These are phyloP conservation scores for Rauvolfia tetraphylla DNA, from an alignment of 257 asterid genomes.

Conservation along the genomic window DNA sequence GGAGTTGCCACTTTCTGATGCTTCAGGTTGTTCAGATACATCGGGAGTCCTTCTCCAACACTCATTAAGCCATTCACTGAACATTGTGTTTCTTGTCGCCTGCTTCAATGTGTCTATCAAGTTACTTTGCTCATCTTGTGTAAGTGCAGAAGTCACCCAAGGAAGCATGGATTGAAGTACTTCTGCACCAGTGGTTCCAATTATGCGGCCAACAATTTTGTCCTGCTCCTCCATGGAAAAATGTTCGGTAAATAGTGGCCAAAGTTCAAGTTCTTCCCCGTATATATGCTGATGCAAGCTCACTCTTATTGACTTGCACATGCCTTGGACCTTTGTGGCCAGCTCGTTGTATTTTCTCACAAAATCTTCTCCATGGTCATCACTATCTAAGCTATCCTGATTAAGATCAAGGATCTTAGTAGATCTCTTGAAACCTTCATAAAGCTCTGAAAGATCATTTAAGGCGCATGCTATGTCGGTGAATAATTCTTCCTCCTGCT, in stretches of 20 bases:
- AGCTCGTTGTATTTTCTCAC: conserved; percentile 35
- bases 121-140: conserved; percentile 46
- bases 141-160: conserved; percentile 54
- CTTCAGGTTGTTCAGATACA: conserved; percentile 28
- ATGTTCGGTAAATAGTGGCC: conserved; percentile 44
- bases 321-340: conserved; percentile 46
- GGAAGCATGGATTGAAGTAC: conserved; percentile 52
- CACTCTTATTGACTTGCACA: conserved; percentile 47
- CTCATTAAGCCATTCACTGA: conserved; percentile 50
- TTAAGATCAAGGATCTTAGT: conserved; percentile 11
- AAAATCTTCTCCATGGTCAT: conserved; percentile 9
- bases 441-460: conserved; percentile 35
- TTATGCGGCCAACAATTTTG: conserved; percentile 46
- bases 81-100: conserved; percentile 50
- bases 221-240: conserved; percentile 50
- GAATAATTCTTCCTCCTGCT: conserved; percentile 47
- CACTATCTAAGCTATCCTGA: conserved; percentile 7
- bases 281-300: conserved; percentile 48
- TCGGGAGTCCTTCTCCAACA: conserved; percentile 41
- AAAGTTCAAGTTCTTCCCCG: conserved; percentile 48
- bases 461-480: conserved; percentile 36
- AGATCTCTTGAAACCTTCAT: conserved; percentile 22
- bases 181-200: conserved; percentile 56
- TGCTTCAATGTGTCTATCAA: conserved; percentile 48
- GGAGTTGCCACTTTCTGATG: conserved; percentile 17